These are phyloP conservation scores for Fusarium transvaalense DNA, from an alignment of 2,329 filamentous ascomycete species.

Conservation along the genomic window DNA sequence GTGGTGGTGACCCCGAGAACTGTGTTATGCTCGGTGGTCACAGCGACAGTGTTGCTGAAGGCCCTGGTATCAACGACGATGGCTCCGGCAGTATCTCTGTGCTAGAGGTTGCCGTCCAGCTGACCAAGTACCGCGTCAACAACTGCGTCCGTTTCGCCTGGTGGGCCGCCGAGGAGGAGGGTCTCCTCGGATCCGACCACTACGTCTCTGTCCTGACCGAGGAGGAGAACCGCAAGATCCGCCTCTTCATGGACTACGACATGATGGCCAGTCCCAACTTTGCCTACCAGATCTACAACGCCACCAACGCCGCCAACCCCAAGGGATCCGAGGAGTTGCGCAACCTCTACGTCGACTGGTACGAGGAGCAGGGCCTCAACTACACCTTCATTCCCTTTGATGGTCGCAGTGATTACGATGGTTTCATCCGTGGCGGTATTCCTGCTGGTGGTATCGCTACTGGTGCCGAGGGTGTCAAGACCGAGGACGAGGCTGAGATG, in stretches of 20 bases:
- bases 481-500: slow-evolving; percentile 70
- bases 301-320: slow-evolving; percentile 78
- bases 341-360: slow-evolving; percentile 76
- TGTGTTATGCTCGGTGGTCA: slow-evolving; percentile 75
- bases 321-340: slow-evolving; percentile 77
- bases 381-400: slow-evolving; percentile 81
- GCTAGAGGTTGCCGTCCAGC: slow-evolving; percentile 71
- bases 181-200: slow-evolving; percentile 72
- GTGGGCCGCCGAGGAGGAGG: slow-evolving; percentile 77
- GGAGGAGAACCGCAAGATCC: slow-evolving; percentile 72
- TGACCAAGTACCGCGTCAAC: slow-evolving; percentile 68
- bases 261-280: slow-evolving; percentile 77
- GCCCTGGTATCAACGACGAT: slow-evolving; percentile 83
- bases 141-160: slow-evolving; percentile 77
- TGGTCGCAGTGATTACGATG: slow-evolving; percentile 83
- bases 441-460: slow-evolving; percentile 82
- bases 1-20: slow-evolving; percentile 69
- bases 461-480: slow-evolving; percentile 83
- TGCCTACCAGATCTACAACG: slow-evolving; percentile 77
- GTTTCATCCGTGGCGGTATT: slow-evolving; percentile 79
- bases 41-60: slow-evolving; percentile 71
- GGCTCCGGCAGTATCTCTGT: slow-evolving; percentile 74
- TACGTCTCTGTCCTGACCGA: slow-evolving; percentile 68
- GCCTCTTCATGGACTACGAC: slow-evolving; percentile 77
- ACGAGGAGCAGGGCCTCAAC: slow-evolving; percentile 70